A percentile compares a stretch with the other conserved stretches of the same genome.
These are phyloP conservation scores for Eutrema salsugineum DNA, from an alignment of 441 rosid genomes.

Conservation along the genomic window DNA sequence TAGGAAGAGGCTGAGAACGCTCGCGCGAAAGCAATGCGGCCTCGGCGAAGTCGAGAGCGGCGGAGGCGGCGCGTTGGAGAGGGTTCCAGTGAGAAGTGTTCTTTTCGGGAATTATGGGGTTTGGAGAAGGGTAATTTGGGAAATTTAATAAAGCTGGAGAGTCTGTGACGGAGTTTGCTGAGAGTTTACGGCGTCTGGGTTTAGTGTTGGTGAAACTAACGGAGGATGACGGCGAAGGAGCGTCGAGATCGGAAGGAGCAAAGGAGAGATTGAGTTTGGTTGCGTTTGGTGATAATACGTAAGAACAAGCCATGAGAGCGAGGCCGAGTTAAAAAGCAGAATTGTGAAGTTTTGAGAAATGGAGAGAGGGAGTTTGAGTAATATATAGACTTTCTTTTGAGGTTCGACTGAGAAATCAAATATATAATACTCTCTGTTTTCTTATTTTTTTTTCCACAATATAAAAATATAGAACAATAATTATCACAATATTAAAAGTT, in stretches of 20 bases:
- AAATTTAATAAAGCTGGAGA: slow-evolving; percentile 7
- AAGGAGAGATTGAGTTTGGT: slow-evolving; percentile 31
- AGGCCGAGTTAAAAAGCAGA: neutral
- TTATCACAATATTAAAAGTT: neutral
- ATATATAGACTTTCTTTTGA: slow-evolving; percentile 30
- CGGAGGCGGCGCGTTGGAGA: slow-evolving; percentile 60
- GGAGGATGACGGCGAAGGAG: slow-evolving; percentile 33
- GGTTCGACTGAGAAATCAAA: slow-evolving; percentile 7
- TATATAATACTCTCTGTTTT: neutral
- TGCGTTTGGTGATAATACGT: slow-evolving; percentile 26
- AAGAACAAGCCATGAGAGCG: slow-evolving; percentile 34
- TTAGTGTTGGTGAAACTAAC: slow-evolving; percentile 24
- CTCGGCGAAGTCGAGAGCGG: slow-evolving; percentile 58
- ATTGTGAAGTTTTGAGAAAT: slow-evolving; percentile 3
- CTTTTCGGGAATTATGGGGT: slow-evolving; percentile 21
- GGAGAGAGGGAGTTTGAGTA: neutral
- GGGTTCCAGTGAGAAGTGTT: slow-evolving; percentile 42
- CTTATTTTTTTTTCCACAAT: neutral
- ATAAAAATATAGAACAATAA: neutral
- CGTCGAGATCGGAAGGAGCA: slow-evolving; percentile 21
- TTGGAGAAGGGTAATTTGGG: slow-evolving; percentile 28
- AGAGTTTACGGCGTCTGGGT: slow-evolving; percentile 25
- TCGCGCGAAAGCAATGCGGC: slow-evolving; percentile 53
- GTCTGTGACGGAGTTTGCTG: slow-evolving; percentile 20
- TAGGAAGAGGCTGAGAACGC: slow-evolving; percentile 57